A percentile compares a stretch with the other conserved stretches of the same genome.
These are phyloP conservation scores for Apiospora hydei DNA, from an alignment of 2,329 filamentous ascomycete genomes.

Conservation along the genomic window DNA sequence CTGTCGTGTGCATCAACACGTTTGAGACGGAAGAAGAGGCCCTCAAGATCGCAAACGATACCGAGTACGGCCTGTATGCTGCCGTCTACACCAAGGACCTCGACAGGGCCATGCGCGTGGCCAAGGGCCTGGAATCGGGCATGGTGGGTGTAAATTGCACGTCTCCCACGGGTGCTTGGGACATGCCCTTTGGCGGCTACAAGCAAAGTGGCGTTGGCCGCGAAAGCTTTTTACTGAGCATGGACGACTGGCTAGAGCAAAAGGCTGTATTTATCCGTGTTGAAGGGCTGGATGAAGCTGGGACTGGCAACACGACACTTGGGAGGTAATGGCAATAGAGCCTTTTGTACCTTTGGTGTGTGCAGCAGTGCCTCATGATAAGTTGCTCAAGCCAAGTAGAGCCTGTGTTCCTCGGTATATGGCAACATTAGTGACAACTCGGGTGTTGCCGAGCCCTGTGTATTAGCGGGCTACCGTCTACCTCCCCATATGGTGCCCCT, in stretches of 20 bases:
- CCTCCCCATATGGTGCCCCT: neutral
- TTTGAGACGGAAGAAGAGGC: slow-evolving; percentile 66
- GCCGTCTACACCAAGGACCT: slow-evolving; percentile 63
- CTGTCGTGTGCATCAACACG: slow-evolving; percentile 64
- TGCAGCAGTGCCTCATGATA: neutral
- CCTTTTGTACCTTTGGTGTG: neutral
- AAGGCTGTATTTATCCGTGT: slow-evolving; percentile 42
- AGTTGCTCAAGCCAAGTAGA: neutral
- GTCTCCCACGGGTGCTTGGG: slow-evolving; percentile 45
- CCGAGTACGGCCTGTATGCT: slow-evolving; percentile 62
- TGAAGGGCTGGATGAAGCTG: slow-evolving; percentile 21
- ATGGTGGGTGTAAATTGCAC: slow-evolving; percentile 66
- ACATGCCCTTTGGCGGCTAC: slow-evolving; percentile 52
- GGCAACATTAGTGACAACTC: neutral
- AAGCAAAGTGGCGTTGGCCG: slow-evolving; percentile 49
- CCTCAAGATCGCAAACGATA: slow-evolving; percentile 61
- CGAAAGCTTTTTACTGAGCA: slow-evolving; percentile 45
- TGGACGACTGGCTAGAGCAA: slow-evolving; percentile 46
- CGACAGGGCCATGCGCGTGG: slow-evolving; percentile 50
- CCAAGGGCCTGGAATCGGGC: slow-evolving; percentile 63
- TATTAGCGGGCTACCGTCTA: neutral
- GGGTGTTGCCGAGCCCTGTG: neutral
- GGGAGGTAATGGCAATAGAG: slow-evolving; percentile 26
- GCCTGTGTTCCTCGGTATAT: neutral
- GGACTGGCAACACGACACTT: slow-evolving; percentile 21